phyloP scores from a whole-genome alignment of 441 rosid species.

The Euphorbia schlechtendalii region DNA sequence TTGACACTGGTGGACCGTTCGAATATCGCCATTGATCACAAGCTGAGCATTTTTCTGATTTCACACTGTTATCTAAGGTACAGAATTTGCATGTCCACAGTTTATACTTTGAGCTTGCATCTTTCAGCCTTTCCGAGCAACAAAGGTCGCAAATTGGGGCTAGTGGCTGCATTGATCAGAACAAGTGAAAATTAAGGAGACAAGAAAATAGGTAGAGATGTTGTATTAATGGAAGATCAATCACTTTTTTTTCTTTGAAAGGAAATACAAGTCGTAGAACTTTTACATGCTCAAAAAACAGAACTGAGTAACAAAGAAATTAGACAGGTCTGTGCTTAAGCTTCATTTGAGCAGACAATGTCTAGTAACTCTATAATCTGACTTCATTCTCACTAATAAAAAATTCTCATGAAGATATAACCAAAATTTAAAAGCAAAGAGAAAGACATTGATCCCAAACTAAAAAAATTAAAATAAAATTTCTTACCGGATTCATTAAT shows the following conservation, averaged over 20 bases:
- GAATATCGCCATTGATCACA: constrained; percentile 88
- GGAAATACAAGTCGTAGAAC: background rate
- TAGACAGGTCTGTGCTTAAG: background rate
- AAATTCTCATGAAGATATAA: background rate
- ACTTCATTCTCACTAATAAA: background rate
- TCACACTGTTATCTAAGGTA: constrained; percentile 56
- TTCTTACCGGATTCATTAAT: constrained; percentile 68
- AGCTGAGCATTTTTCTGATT: constrained; percentile 63
- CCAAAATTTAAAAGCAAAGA: background rate
- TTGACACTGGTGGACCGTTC: constrained; percentile 51
- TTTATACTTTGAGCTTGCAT: constrained; percentile 32
- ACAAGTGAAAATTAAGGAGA: background rate
- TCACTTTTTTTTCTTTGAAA: background rate
- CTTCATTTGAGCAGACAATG: background rate
- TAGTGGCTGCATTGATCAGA: constrained; percentile 37
- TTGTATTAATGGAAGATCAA: background rate
- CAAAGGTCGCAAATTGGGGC: constrained; percentile 65
- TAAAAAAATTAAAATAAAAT: background rate
- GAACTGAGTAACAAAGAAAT: background rate
- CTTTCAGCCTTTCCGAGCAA: constrained; percentile 44
- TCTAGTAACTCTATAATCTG: background rate
- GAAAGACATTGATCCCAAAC: background rate
- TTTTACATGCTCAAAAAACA: background rate
- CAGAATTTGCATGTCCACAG: constrained; percentile 73
- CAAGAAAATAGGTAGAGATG: background rate